A percentile compares a stretch with the other conserved stretches of the same genome.
Conservation (phyloP, 2,329 filamentous ascomycete species). For the Cladosporium oxysporum region DNA sequence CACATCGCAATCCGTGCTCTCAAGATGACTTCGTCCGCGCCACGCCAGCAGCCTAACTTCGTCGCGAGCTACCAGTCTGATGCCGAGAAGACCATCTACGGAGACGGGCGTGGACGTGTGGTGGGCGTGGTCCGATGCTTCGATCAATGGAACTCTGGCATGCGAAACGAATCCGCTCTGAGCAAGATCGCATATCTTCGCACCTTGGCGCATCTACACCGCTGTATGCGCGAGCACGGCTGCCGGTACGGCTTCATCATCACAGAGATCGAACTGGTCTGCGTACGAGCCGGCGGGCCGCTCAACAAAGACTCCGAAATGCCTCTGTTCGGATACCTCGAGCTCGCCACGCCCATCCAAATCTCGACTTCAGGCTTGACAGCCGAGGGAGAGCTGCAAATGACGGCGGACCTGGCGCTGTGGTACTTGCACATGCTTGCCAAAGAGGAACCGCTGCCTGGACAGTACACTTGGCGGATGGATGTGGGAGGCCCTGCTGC, state of each 20-base stretch:
- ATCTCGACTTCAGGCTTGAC: constrained; percentile 47
- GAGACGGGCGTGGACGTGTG: constrained; percentile 59
- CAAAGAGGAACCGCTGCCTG: constrained; percentile 59
- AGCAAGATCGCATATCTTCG: constrained; percentile 88
- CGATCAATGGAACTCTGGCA: constrained; percentile 92
- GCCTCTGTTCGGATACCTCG: constrained; percentile 86
- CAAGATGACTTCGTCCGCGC: constrained; percentile 36
- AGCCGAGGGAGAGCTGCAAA: constrained; percentile 47
- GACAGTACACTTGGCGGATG: constrained; percentile 64
- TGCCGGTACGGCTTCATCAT: constrained; percentile 96
- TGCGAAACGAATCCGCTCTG: constrained; percentile 81
- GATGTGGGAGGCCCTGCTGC: constrained; percentile 76
- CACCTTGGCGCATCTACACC: constrained; percentile 81
- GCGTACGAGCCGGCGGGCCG: constrained; percentile 73
- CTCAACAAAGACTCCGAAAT: constrained; percentile 45
- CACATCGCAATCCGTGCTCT: constrained; percentile 54
- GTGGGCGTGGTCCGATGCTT: constrained; percentile 89
- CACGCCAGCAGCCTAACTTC: constrained; percentile 63
- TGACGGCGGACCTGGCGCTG: constrained; percentile 72
- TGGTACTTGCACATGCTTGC: constrained; percentile 78
- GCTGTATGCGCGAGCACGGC: constrained; percentile 88
- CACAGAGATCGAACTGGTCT: constrained; percentile 91
- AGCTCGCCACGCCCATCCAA: constrained; percentile 64
- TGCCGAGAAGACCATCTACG: constrained; percentile 50
- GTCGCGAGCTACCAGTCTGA: constrained; percentile 63